These are phyloP conservation scores for Fusarium verrucosum DNA, from an alignment of 2,329 filamentous ascomycete species.

Conservation along the genomic window DNA sequence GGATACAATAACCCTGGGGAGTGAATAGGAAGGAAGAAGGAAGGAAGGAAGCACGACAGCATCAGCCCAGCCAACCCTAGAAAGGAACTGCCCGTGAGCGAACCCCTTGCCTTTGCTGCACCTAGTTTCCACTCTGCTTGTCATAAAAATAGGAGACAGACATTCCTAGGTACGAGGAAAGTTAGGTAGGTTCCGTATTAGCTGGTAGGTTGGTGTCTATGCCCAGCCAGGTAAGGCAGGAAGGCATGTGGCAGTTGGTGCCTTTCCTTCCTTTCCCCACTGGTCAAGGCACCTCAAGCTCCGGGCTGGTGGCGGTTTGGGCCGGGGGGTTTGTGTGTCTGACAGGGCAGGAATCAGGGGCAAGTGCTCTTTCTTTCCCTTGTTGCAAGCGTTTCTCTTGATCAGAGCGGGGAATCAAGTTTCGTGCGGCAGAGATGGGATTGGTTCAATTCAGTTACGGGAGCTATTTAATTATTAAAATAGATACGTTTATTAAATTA, in stretches of 20 bases:
- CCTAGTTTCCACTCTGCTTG: constrained; percentile 1
- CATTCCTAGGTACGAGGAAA: too few species aligned
- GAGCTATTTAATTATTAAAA: background rate
- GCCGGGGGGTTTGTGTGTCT: too few species aligned
- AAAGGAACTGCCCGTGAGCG: constrained; percentile 1
- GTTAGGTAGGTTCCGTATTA: too few species aligned
- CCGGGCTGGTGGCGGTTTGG: background rate
- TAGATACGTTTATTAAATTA: background rate
- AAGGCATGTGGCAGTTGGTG: constrained; percentile 31
- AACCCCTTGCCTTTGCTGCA: constrained; percentile 22
- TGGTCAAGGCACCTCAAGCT: too few species aligned
- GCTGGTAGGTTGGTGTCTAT: too few species aligned
- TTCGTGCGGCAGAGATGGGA: background rate
- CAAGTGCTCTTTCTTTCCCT: constrained; percentile 8
- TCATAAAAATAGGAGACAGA: constrained; percentile 24
- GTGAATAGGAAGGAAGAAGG: constrained; percentile 4
- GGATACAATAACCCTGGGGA: constrained; percentile 24
- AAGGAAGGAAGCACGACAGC: constrained; percentile 11
- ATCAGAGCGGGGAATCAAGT: background rate
- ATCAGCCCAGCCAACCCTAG: background rate
- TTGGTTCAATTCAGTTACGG: background rate
- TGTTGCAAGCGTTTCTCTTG: constrained; percentile 8
- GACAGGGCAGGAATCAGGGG: constrained; percentile 28
- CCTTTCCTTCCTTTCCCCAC: constrained; percentile 10
- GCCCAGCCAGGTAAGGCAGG: constrained; percentile 27